phyloP scores from a whole-genome alignment of 176 grass and related monocot genomes.

The Juncus inflexus region DNA sequence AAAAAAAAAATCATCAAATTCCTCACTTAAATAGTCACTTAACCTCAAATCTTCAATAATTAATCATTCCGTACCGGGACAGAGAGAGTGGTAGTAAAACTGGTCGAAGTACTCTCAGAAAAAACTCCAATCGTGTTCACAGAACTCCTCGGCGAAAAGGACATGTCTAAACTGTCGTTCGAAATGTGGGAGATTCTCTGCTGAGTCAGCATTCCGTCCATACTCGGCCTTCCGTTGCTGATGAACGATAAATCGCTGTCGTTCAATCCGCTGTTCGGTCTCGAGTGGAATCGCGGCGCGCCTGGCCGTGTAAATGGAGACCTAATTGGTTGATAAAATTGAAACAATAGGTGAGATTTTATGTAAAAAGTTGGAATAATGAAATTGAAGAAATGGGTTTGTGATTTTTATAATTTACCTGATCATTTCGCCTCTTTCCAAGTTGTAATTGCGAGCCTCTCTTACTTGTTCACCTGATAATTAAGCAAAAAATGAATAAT shows the following conservation, averaged over 20 bases:
- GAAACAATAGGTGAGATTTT: background rate
- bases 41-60: too few species aligned
- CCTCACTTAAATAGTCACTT: too few species aligned
- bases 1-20: background rate
- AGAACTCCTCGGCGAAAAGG: constrained; percentile 25
- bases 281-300: background rate
- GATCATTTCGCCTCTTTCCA: constrained; percentile 22
- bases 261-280: constrained; percentile 4
- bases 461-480: constrained; percentile 33
- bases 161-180: constrained; percentile 29
- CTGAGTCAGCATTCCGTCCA: background rate
- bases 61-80: constrained; percentile 10
- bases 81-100: background rate
- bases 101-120: constrained; percentile 3
- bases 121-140: constrained; percentile 18
- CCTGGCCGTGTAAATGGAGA: constrained; percentile 30
- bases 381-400: background rate
- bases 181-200: constrained; percentile 13
- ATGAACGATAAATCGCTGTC: constrained; percentile 46
- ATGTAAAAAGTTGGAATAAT: background rate
- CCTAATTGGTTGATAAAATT: constrained; percentile 21
- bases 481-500: constrained; percentile 10
- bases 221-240: constrained; percentile 19
- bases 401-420: constrained; percentile 15
- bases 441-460: constrained; percentile 6